Evolutionary conservation across 148 eudicot species (phyloP), one percentile per base, ranked within the genome.

Genomic region (Camellia sinensis): DNA sequence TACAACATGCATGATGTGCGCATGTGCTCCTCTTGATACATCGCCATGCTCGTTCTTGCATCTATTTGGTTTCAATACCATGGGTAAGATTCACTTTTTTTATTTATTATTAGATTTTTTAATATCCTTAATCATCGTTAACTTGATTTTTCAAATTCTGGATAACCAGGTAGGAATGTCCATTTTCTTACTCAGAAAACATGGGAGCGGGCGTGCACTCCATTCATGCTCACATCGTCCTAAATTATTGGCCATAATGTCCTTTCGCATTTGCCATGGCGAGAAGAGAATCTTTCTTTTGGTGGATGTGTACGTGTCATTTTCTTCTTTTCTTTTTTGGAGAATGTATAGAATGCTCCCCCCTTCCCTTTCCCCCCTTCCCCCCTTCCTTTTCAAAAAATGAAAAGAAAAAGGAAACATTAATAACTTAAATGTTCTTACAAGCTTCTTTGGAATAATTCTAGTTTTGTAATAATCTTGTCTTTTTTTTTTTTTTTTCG

Each of bases 181-280:
- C 57, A 80, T 96, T 74, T 85, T 96, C 85, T 89, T 96, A n/a
- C 88, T 96, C 99, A 57, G 87, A n/a, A 88, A 74, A 93, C 95
- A 3, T n/a, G 99, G 82, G 88, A 92, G n/a, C n/a, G n/a, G n/a
- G 84, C 97, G 99, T 29, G 99, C 99, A 41, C 95, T 73, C 99
- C 99, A 50, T 91, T 92, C 82, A 87, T 92, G 43, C 98, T 48
- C 91, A 90, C 82, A 79, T 84, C 80, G 97, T n/a, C 82, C 86
- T 83, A 83, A 79, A 78, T 17, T 96, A 96, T 86, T n/a, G n/a
- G 85, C 79, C 92, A 82, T 93, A 91, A 88, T 92, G 97, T 68
- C 81, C 92, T 77, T 96, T 96, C 87, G 98, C 97, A 29, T 91
- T 85, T 92, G 57, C 85, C 89, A 73, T 93, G 98, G 98, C 84